Conservation (phyloP, 306 rosid genomes). For the Trifolium dubium region DNA sequence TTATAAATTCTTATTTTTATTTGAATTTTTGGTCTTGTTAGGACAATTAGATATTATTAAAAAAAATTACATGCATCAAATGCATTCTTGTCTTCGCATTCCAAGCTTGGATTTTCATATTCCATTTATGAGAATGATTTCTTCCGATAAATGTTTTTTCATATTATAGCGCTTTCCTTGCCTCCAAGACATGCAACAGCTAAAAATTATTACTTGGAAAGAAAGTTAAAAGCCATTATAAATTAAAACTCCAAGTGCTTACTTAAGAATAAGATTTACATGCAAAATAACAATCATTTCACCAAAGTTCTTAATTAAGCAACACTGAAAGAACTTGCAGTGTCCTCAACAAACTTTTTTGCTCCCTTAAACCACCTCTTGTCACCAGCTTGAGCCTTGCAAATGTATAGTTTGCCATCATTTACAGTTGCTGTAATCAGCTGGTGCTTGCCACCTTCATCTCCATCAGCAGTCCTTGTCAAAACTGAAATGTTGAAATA, state of each 20-base stretch:
- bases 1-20: too few species aligned
- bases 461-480: slow-evolving; percentile 99
- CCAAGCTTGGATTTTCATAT: too few species aligned
- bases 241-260: slow-evolving; percentile 45
- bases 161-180: slow-evolving; percentile 5
- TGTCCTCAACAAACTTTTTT: slow-evolving; percentile 76
- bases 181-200: slow-evolving; percentile 21
- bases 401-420: slow-evolving; percentile 84
- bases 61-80: too few species aligned
- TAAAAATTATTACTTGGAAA: slow-evolving; percentile 17
- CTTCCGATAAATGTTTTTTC: background rate
- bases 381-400: slow-evolving; percentile 99
- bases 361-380: slow-evolving; percentile 99
- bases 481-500: slow-evolving; percentile 72
- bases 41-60: too few species aligned
- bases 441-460: slow-evolving; percentile 97
- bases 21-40: too few species aligned
- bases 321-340: slow-evolving; percentile 85
- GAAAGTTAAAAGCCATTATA: slow-evolving; percentile 27
- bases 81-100: too few species aligned
- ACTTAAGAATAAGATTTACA: slow-evolving; percentile 58
- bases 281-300: slow-evolving; percentile 41
- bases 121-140: background rate
- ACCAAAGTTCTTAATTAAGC: slow-evolving; percentile 52
- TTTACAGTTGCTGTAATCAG: slow-evolving; percentile 80